A percentile compares a stretch with the other conserved stretches of the same genome.
phyloP scores from a whole-genome alignment of 495 filamentous ascomycete species.

The Cudoniella acicularis region DNA sequence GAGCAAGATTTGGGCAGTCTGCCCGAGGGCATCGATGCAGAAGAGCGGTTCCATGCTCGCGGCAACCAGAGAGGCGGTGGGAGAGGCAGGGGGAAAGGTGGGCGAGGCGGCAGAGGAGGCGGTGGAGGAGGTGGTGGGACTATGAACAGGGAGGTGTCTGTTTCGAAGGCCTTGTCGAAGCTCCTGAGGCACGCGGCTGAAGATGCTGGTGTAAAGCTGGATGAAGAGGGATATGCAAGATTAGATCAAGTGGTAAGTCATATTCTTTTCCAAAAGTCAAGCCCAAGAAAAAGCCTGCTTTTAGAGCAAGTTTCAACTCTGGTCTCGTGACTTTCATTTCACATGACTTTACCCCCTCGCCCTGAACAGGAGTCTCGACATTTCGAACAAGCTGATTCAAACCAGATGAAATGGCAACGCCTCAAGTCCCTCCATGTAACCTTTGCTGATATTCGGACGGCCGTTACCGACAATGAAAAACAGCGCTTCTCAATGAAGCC shows the following conservation, averaged over 20 bases:
- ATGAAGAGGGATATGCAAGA: constrained; percentile 74
- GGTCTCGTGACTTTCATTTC: background rate
- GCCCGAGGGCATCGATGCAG: constrained; percentile 11
- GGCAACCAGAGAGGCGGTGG: constrained; percentile 8
- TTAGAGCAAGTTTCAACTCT: constrained; percentile 1
- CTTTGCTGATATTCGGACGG: constrained; percentile 66
- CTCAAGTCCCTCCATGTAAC: constrained; percentile 67
- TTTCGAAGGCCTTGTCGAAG: constrained; percentile 78
- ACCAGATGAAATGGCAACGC: constrained; percentile 36
- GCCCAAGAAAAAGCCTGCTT: background rate
- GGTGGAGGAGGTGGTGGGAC: constrained; percentile 27
- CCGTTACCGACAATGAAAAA: constrained; percentile 78
- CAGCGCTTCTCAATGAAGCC: constrained; percentile 73
- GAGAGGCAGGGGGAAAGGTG: constrained; percentile 22
- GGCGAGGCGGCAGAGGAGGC: constrained; percentile 32
- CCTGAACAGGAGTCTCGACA: background rate
- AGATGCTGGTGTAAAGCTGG: constrained; percentile 71
- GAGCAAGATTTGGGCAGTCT: constrained; percentile 2
- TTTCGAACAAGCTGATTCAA: background rate
- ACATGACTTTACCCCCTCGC: background rate
- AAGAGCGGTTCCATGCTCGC: background rate
- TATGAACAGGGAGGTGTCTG: constrained; percentile 51
- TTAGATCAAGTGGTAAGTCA: constrained; percentile 72
- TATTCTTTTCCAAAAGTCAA: background rate
- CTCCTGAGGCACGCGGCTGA: constrained; percentile 81